These are phyloP conservation scores for Dictyophora rubrovolvata DNA, from an alignment of 768 basidiomycete species.

Conservation along the genomic window DNA sequence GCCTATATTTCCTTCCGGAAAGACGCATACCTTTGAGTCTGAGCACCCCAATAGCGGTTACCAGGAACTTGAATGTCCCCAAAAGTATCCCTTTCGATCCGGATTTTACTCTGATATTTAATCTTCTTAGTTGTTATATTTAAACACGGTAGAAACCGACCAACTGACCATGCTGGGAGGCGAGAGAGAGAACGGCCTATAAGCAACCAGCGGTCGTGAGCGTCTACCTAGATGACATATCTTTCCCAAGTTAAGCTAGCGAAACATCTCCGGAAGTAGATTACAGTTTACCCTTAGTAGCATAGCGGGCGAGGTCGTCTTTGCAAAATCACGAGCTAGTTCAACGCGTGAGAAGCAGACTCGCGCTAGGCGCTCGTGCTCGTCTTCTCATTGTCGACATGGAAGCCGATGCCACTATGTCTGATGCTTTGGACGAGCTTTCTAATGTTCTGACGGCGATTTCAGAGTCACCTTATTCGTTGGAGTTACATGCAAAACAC, in stretches of 20 bases:
- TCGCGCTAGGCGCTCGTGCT: too few relatives aligned
- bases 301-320: background rate
- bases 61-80: constrained; percentile 86
- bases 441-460: constrained; percentile 48
- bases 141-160: background rate
- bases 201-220: background rate
- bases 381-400: background rate
- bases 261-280: background rate
- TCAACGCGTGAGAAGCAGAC: background rate
- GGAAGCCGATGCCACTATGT: background rate
- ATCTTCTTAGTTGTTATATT: background rate
- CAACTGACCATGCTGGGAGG: background rate
- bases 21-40: constrained; percentile 74
- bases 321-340: background rate
- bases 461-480: constrained; percentile 47
- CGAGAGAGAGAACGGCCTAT: background rate
- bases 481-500: constrained; percentile 57
- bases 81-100: constrained; percentile 88
- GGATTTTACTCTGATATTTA: constrained; percentile 32
- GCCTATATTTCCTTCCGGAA: background rate
- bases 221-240: background rate
- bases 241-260: background rate
- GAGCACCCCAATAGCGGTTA: constrained; percentile 94
- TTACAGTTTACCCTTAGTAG: background rate
- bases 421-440: constrained; percentile 53